These are phyloP conservation scores for Rhododendron henanense DNA, from an alignment of 148 eudicot species.

Conservation along the genomic window DNA sequence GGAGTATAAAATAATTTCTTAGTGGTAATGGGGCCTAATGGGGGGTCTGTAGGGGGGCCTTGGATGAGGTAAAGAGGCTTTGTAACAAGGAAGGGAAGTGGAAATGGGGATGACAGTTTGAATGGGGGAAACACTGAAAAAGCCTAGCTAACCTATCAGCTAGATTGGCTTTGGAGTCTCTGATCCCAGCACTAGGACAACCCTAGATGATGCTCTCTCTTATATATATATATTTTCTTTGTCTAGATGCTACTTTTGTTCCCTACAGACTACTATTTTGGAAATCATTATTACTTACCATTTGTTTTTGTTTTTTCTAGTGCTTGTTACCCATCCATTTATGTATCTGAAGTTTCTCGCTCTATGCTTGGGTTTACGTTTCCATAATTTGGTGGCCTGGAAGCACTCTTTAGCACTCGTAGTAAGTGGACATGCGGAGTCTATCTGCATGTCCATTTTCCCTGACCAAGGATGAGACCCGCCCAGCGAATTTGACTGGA, in stretches of 20 bases:
- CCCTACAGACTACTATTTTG: constrained; percentile 3
- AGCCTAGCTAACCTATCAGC: constrained; percentile 17
- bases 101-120: constrained; percentile 24
- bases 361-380: neutral
- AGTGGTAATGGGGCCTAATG: neutral
- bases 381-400: neutral
- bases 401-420: neutral
- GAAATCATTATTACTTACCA: constrained; percentile 7
- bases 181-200: constrained; percentile 27
- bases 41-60: constrained; percentile 20
- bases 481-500: neutral
- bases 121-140: constrained; percentile 22
- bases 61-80: constrained; percentile 6
- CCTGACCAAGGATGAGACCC: neutral
- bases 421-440: neutral
- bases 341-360: neutral
- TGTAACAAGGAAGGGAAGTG: constrained; percentile 11
- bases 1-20: no score
- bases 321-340: constrained; percentile 4
- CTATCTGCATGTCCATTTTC: neutral
- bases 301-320: neutral
- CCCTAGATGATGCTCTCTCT: neutral
- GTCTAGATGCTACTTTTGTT: neutral
- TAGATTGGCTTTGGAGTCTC: constrained; percentile 22
- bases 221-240: neutral